phyloP scores from a whole-genome alignment of 352 stramenopile genomes.

The Globisporangium camurandrum region DNA sequence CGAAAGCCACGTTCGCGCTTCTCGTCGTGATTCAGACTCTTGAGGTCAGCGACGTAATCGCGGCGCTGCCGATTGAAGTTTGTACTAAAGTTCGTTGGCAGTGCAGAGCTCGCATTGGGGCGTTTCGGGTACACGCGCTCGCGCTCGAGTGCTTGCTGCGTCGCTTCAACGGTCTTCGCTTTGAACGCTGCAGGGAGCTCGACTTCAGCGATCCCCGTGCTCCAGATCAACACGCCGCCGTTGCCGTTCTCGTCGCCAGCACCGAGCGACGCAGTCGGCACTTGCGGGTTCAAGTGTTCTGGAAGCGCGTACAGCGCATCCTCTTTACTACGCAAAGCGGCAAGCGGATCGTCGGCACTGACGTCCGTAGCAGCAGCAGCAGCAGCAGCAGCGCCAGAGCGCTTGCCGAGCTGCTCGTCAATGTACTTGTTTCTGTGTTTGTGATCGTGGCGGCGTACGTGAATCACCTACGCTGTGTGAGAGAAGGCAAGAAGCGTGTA shows the following conservation, averaged over 20 bases:
- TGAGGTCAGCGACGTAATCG: constrained; percentile 62
- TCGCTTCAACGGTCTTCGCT: constrained; percentile 44
- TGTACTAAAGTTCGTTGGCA: constrained; percentile 68
- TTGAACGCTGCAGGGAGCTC: constrained; percentile 51
- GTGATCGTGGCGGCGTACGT: too few relatives aligned
- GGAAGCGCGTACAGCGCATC: constrained; percentile 63
- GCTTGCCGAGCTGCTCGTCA: constrained; percentile 61
- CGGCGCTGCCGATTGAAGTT: constrained; percentile 71
- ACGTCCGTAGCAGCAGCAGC: background rate
- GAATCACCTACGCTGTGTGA: too few relatives aligned
- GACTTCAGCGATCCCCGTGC: constrained; percentile 73
- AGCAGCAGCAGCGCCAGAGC: constrained; percentile 5
- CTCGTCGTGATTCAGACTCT: constrained; percentile 62
- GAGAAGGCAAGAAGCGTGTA: too few relatives aligned
- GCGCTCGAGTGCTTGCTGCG: constrained; percentile 30
- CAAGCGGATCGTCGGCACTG: constrained; percentile 3
- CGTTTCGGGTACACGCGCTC: constrained; percentile 11
- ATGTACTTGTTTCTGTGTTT: constrained; percentile 68
- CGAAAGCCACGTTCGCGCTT: constrained; percentile 60
- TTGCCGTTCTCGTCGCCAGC: constrained; percentile 31
- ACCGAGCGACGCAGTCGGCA: constrained; percentile 23
- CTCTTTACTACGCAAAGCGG: constrained; percentile 29
- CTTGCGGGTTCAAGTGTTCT: constrained; percentile 41
- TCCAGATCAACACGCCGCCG: constrained; percentile 67
- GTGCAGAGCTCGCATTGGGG: constrained; percentile 29